These are phyloP conservation scores for Capsicum baccatum DNA, from an alignment of 257 asterid genomes.

Conservation along the genomic window DNA sequence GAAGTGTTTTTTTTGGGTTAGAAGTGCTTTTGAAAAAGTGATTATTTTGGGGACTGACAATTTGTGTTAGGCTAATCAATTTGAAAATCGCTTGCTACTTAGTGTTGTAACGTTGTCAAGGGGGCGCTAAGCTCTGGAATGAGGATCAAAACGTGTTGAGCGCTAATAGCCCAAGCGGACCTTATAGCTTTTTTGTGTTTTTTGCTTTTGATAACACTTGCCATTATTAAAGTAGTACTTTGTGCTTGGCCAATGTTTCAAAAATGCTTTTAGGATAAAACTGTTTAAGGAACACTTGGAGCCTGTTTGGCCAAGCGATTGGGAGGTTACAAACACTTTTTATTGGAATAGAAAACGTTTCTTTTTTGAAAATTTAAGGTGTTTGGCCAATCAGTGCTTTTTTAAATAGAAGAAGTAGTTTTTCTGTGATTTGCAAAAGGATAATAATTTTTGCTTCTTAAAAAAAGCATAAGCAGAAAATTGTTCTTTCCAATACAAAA, in stretches of 20 bases:
- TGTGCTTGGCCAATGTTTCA: no score
- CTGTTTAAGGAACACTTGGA: no score
- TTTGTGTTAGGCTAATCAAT: background rate
- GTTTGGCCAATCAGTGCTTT: no score
- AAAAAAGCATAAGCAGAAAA: no score
- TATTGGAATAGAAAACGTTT: background rate
- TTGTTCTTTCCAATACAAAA: no score
- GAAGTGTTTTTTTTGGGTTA: background rate
- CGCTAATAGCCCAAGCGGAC: background rate
- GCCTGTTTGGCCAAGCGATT: background rate
- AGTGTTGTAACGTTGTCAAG: background rate
- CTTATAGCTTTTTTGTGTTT: no score
- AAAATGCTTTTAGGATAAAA: no score
- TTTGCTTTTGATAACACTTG: no score
- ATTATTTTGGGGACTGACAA: background rate
- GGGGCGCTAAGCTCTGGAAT: background rate
- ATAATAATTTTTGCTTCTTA: no score
- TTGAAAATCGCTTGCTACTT: background rate
- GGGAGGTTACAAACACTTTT: background rate
- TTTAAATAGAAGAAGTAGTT: no score
- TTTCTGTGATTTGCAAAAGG: no score
- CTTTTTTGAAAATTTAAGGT: background rate
- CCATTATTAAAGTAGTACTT: no score
- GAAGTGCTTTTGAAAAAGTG: background rate
- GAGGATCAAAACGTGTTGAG: background rate